A percentile compares a stretch with the other conserved stretches of the same genome.
phyloP scores from a whole-genome alignment of 805 yeast species.

The Saturnispora silvae region DNA sequence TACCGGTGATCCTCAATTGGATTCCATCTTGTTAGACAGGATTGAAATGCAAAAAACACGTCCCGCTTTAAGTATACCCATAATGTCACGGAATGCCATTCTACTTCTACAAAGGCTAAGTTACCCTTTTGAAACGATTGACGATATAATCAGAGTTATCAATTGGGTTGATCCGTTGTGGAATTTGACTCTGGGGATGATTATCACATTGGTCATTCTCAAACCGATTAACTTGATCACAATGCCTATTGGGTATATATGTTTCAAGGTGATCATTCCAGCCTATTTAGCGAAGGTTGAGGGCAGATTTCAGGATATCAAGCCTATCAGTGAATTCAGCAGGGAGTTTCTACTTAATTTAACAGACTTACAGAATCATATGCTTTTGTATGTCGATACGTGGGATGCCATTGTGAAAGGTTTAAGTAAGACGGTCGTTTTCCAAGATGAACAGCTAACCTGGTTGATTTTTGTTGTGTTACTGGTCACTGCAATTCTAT shows the following conservation, averaged over 20 bases:
- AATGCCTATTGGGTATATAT: slow-evolving; percentile 44
- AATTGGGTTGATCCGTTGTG: slow-evolving; percentile 56
- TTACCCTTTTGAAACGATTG: slow-evolving; percentile 49
- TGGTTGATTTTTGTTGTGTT: slow-evolving; percentile 35
- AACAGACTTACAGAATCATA: slow-evolving; percentile 77
- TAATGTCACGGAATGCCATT: slow-evolving; percentile 60
- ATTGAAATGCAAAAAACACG: slow-evolving; percentile 50
- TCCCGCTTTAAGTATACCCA: slow-evolving; percentile 59
- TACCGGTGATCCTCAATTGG: slow-evolving; percentile 29
- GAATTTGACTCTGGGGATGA: slow-evolving; percentile 44
- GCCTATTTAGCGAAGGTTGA: slow-evolving; percentile 51
- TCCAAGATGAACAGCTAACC: slow-evolving; percentile 51
- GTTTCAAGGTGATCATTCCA: slow-evolving; percentile 55
- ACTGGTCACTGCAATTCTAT: slow-evolving; percentile 10
- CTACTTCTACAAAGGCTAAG: slow-evolving; percentile 53
- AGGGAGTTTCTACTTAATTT: slow-evolving; percentile 68
- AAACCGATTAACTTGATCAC: slow-evolving; percentile 47
- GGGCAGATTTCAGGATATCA: slow-evolving; percentile 44
- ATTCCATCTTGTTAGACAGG: slow-evolving; percentile 35
- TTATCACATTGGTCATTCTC: slow-evolving; percentile 33
- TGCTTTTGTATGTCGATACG: slow-evolving; percentile 49
- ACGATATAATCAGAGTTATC: slow-evolving; percentile 41
- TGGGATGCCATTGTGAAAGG: slow-evolving; percentile 48
- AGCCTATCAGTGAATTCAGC: slow-evolving; percentile 69
- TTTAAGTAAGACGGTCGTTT: slow-evolving; percentile 49